Evolutionary conservation across 2,329 filamentous ascomycete species (phyloP).

Genomic region (Beauveria brongniartii): DNA sequence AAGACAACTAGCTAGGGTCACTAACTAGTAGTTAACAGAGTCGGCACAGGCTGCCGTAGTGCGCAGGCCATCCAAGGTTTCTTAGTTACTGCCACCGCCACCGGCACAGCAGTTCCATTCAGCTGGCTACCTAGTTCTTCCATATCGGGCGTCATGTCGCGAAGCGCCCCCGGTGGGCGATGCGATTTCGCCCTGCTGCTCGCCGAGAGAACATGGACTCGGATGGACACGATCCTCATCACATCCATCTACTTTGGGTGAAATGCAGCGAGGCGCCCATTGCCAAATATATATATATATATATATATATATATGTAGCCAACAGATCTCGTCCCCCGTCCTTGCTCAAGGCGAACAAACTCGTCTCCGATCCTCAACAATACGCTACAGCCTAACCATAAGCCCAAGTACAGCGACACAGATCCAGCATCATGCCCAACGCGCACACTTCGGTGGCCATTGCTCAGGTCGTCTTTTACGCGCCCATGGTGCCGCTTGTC

Average conservation of each 20-base stretch:
- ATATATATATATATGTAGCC: neutral
- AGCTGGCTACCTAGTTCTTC: neutral
- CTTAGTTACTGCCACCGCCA: neutral
- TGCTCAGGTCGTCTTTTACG: conserved; percentile 20
- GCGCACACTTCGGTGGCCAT: conserved; percentile 19
- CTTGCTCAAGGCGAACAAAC: neutral
- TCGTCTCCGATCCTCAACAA: no score
- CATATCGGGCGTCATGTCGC: conserved; percentile 11
- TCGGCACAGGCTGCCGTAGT: no score
- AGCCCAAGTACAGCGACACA: neutral
- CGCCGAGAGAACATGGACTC: neutral
- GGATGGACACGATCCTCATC: neutral
- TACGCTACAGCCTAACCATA: no score
- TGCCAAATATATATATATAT: neutral
- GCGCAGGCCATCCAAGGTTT: neutral
- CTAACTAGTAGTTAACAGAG: no score
- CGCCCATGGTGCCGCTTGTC: conserved; percentile 18
- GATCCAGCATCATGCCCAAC: conserved; percentile 10
- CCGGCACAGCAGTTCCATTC: neutral
- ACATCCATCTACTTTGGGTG: neutral
- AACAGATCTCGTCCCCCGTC: neutral
- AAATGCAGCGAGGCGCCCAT: neutral
- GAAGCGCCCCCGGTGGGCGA: neutral
- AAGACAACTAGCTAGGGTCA: no score
- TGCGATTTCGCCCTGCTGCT: neutral